Base-by-base conservation (phyloP, 2,329 filamentous ascomycete genomes). In the Helotiales sp. region DNA sequence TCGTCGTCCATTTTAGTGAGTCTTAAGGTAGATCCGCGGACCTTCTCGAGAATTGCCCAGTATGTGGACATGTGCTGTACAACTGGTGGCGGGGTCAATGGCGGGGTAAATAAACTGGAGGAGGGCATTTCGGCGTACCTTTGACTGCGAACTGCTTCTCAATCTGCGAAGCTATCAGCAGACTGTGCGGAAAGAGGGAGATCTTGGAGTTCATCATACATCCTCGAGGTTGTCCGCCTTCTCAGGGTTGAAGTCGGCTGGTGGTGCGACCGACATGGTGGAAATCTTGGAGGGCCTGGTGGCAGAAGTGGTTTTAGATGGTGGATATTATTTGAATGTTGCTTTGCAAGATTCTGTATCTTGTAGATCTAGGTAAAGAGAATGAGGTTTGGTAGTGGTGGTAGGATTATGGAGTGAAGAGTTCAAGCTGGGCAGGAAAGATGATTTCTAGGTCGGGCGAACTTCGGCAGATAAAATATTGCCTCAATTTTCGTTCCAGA, bases 141-240 rank as follows among this genome's bases (percentile, higher is more conserved):
- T 98, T 98, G 69, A 99, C 95, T 29, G 95, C 95, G 71, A 99
- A 99, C 76, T 98, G 95, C 82, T 97, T 96, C 83, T 99, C 95
- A 73, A 99, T 97, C 90, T 96, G 65, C 40, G 49, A 10, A 40
- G n/a, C 15, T 29, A 40, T 70, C 47, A 70, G 62, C 25, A 34
- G 22, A 25, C 19, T 49, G 52, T 24, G 13, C 36, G 15, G 56
- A 52, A 27, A 56, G 31, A 9, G 30, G 52, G 55, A 50, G 53
- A 50, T 31, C 30, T 22, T 22, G 54, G 40, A 54, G 52, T 51
- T 33, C 25, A 42, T 74, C 87, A 66, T 74, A 86, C 84, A 75
- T 88, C 85, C 74, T 87, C 84, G 64, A 86, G 79, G 75, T 90
- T 90, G 71, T 88, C 83, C 33, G 85, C 84, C 72, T 85, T 76